Percentiles rank a stretch among this genome's conserved stretches.
Evolutionary conservation across 306 rosid species (phyloP).

Genomic region (Fagus crenata): DNA sequence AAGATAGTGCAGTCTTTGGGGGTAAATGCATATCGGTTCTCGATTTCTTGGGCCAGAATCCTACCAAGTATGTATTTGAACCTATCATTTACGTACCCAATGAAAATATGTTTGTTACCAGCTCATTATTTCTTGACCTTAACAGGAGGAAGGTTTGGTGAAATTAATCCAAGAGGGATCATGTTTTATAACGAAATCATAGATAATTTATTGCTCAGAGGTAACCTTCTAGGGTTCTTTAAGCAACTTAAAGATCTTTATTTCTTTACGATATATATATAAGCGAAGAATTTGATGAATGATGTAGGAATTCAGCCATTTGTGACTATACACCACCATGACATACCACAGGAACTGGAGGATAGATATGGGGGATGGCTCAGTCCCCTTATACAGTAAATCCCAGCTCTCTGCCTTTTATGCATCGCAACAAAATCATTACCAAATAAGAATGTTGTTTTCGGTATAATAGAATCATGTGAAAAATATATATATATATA

Average conservation of each 20-base stretch:
- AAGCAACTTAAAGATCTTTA: background rate
- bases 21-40: slow-evolving; percentile 58
- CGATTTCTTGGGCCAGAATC: slow-evolving; percentile 75
- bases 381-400: slow-evolving; percentile 54
- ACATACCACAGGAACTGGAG: slow-evolving; percentile 53
- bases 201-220: slow-evolving; percentile 49
- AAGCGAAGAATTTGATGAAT: slow-evolving; percentile 13
- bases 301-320: slow-evolving; percentile 59
- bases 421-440: background rate
- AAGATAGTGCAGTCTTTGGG: slow-evolving; percentile 55
- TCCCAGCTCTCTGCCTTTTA: background rate
- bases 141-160: slow-evolving; percentile 59
- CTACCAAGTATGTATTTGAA: slow-evolving; percentile 50
- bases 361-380: slow-evolving; percentile 62
- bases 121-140: slow-evolving; percentile 6
- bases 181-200: slow-evolving; percentile 59
- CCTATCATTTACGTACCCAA: background rate
- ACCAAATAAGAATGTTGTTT: background rate
- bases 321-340: slow-evolving; percentile 57
- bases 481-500: no score
- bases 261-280: background rate
- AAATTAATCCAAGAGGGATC: slow-evolving; percentile 50
- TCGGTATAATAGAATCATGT: no score
- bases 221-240: slow-evolving; percentile 28
- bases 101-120: background rate